Base-by-base conservation (phyloP, 768 basidiomycete species). In the Nevesoporus exiguus region DNA sequence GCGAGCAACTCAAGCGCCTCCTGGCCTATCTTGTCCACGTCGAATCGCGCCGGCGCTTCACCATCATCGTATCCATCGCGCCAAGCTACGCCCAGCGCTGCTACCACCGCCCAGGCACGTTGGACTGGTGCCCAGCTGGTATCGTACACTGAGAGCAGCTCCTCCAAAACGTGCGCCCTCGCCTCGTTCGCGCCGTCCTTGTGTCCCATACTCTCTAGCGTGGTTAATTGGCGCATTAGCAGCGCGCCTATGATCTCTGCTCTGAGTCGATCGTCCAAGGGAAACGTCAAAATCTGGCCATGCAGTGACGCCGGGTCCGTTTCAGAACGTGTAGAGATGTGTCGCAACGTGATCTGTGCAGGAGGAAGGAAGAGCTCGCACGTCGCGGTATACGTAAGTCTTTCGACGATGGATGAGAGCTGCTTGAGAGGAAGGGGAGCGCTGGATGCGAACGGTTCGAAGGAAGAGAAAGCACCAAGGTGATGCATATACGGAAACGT, bases 321-420 rank as follows among this genome's bases (percentile, higher is more conserved):
- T 17, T 30, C 41, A 15, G 56, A 29, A 36, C n/a, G 13, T 22
- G 31, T 2, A 9, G 29, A 25, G 17, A 58, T 24, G 31, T 31
- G 53, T 42, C 63, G 67, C 5, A 88, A 64, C 0, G 85, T 83
- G 6, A 88, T 74, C 13, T 76, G 71, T 6, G 70, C 64, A 0
- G 82, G 70, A 8, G 73, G 59, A 44, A 86, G 71, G 27, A 88
- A 72, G 5, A 92, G 78, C 27, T 92, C 89, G 64, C 80, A 86
- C 3, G 80, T 71, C 13, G 80, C 85, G 22, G 87, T 74, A 54
- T 84, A 86, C 0, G 89, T 85, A 22, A 84, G 71, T 19, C 83
- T 74, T 56, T 90, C 87, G 17, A 92, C 61, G 39, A 90, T 77
- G 8, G 71, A 66, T 1, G 74, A 79, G 7, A 90, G 76, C 52